These are phyloP conservation scores for Salvia miltiorrhiza DNA, from an alignment of 257 asterid species.

Conservation along the genomic window DNA sequence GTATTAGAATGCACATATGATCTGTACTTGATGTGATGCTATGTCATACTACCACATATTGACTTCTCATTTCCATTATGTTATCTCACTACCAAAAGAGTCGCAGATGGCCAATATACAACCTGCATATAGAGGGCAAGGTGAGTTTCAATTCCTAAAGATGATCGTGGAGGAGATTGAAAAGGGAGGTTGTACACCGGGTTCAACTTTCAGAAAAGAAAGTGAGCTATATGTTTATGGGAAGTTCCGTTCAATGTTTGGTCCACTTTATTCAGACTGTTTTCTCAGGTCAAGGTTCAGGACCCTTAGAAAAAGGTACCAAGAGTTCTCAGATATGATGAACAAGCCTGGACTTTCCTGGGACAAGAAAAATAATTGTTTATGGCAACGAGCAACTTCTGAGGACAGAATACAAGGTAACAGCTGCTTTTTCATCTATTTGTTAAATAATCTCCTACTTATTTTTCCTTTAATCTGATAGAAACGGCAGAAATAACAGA, in stretches of 20 bases:
- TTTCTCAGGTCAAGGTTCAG: conserved; percentile 25
- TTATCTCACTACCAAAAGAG: conserved; percentile 7
- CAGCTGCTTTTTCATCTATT: neutral
- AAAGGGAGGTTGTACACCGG: conserved; percentile 23
- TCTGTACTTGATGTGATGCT: neutral
- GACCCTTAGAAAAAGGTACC: conserved; percentile 24
- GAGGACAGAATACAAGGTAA: conserved; percentile 29
- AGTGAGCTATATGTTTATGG: conserved; percentile 21
- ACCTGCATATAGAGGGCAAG: conserved; percentile 2
- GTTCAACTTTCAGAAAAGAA: conserved; percentile 30
- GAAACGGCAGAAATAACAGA: neutral
- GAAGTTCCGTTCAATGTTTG: conserved; percentile 21
- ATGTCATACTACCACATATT: neutral
- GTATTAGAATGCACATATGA: neutral
- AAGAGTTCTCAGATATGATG: conserved; percentile 30
- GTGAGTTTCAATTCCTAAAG: conserved; percentile 29
- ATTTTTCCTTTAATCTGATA: conserved; percentile 13
- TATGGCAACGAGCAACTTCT: conserved; percentile 25
- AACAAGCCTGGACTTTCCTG: conserved; percentile 31
- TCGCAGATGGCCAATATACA: conserved; percentile 29
- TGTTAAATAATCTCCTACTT: neutral
- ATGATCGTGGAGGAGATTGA: conserved; percentile 35
- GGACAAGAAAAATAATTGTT: conserved; percentile 31
- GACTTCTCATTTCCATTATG: neutral
- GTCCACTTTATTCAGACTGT: conserved; percentile 25